Percentiles rank a stretch among this genome's conserved stretches.
phyloP scores from a whole-genome alignment of 1,284 basidiomycete genomes.

The Melampsora americana region DNA sequence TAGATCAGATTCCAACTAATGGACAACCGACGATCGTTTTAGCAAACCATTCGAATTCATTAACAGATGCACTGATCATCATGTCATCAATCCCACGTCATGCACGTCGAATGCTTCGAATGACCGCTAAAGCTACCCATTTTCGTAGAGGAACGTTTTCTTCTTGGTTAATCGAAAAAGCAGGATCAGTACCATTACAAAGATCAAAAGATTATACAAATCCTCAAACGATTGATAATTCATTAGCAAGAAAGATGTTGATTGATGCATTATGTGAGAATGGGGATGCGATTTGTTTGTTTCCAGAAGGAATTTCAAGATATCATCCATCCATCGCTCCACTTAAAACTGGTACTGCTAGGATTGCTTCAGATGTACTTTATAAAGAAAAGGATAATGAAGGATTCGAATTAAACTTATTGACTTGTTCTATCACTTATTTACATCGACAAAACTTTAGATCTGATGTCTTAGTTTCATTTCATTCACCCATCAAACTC shows the following conservation, averaged over 20 bases:
- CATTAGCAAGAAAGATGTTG: constrained; percentile 65
- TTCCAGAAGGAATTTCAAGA: constrained; percentile 62
- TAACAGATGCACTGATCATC: constrained; percentile 71
- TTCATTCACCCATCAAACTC: constrained; percentile 65
- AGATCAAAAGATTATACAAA: constrained; percentile 65
- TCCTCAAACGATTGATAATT: constrained; percentile 64
- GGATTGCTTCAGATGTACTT: constrained; percentile 72
- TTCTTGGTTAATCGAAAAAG: constrained; percentile 80
- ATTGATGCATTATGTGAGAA: constrained; percentile 66
- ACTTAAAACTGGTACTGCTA: constrained; percentile 76
- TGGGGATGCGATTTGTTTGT: constrained; percentile 65
- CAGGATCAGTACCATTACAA: constrained; percentile 75
- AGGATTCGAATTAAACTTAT: constrained; percentile 67
- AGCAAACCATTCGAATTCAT: constrained; percentile 75
- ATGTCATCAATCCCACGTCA: constrained; percentile 49
- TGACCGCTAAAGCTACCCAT: constrained; percentile 74
- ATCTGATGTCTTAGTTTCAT: constrained; percentile 77
- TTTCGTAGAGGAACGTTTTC: constrained; percentile 76
- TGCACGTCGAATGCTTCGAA: constrained; percentile 71
- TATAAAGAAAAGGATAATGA: constrained; percentile 61
- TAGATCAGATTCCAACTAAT: constrained; percentile 65
- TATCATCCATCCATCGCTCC: constrained; percentile 78
- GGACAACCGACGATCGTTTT: constrained; percentile 70
- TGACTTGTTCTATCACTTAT: constrained; percentile 71
- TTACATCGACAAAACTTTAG: constrained; percentile 71